These are phyloP conservation scores for Elsinoe arachidis DNA, from an alignment of 2,329 filamentous ascomycete species.

Conservation along the genomic window DNA sequence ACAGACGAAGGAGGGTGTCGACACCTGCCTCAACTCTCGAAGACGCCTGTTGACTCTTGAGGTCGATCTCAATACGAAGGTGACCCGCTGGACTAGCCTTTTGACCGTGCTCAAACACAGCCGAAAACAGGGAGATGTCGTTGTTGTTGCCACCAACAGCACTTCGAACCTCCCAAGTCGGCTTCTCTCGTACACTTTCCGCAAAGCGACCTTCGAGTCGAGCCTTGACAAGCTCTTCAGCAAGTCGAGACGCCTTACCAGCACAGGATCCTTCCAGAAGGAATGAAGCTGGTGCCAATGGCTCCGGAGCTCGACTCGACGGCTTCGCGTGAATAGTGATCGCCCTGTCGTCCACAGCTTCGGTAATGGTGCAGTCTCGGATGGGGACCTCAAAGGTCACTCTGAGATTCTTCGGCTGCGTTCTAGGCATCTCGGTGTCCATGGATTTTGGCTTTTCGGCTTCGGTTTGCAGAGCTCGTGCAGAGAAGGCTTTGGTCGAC, in stretches of 20 bases:
- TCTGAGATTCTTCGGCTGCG: constrained; percentile 56
- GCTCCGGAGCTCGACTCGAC: constrained; percentile 6
- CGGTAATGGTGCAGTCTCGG: constrained; percentile 13
- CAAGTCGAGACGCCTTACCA: constrained; percentile 64
- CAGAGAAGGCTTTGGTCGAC: constrained; percentile 53
- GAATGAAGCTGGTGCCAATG: constrained; percentile 37
- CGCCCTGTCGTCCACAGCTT: constrained; percentile 15
- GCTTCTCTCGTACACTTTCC: constrained; percentile 72
- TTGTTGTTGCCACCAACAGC: constrained; percentile 48
- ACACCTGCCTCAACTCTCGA: constrained; percentile 42
- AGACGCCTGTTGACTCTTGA: constrained; percentile 23
- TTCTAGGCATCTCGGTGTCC: constrained; percentile 45
- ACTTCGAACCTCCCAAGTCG: constrained; percentile 71
- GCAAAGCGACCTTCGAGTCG: constrained; percentile 76
- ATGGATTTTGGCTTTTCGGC: constrained; percentile 62
- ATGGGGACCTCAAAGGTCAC: constrained; percentile 41
- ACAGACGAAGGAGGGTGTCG: constrained; percentile 60
- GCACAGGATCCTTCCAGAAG: constrained; percentile 68
- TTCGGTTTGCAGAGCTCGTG: constrained; percentile 71
- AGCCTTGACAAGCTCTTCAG: constrained; percentile 80
- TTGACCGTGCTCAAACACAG: constrained; percentile 67
- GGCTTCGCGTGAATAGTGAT: constrained; percentile 11
- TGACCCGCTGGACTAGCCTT: constrained; percentile 57
- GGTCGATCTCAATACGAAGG: constrained; percentile 64
- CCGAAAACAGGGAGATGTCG: constrained; percentile 50